phyloP scores from a whole-genome alignment of 2,329 filamentous ascomycete species.

The Emmonsia crescens region DNA sequence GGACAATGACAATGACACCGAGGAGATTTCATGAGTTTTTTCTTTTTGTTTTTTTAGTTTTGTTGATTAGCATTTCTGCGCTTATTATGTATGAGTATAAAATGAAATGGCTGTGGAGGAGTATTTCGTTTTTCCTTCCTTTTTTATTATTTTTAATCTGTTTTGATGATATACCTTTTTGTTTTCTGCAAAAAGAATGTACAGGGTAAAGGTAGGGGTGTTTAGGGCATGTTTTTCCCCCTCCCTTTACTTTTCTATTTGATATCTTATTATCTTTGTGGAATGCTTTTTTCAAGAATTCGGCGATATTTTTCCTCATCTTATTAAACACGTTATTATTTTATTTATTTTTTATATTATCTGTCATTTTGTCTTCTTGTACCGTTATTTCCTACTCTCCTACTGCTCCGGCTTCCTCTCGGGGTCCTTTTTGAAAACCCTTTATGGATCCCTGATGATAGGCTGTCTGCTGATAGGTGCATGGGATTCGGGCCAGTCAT shows the following conservation, averaged over 20 bases:
- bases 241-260: neutral
- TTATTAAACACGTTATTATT: neutral
- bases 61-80: neutral
- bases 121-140: neutral
- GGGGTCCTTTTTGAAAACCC: neutral
- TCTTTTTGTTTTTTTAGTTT: neutral
- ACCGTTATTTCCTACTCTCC: neutral
- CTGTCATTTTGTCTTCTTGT: neutral
- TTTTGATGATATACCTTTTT: neutral
- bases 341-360: neutral
- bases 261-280: neutral
- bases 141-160: neutral
- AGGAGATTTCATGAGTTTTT: constrained; percentile 28
- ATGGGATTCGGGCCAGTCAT: constrained; percentile 1
- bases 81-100: constrained; percentile 2
- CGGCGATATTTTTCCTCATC: neutral
- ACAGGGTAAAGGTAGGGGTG: neutral
- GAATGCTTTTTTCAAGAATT: neutral
- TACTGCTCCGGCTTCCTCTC: neutral
- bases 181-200: neutral
- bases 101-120: neutral
- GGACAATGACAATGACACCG: constrained; percentile 18
- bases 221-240: neutral
- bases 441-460: neutral
- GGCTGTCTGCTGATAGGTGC: neutral